Percentiles rank a stretch among this genome's conserved stretches.
These are phyloP conservation scores for Solanum medicagineum DNA, from an alignment of 257 asterid species.

Conservation along the genomic window DNA sequence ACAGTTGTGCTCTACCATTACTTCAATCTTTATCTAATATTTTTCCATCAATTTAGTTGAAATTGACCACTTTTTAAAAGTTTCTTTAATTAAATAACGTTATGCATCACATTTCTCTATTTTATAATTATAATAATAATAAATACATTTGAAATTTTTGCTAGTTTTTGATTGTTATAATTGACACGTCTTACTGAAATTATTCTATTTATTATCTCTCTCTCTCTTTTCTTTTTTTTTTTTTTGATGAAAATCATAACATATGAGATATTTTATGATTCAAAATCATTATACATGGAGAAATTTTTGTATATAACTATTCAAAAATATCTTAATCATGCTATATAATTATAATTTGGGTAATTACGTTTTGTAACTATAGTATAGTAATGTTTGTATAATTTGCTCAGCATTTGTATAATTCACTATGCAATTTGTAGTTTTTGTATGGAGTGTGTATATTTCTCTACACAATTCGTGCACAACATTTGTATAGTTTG, in stretches of 20 bases:
- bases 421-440: no score
- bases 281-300: no score
- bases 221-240: no score
- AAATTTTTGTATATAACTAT: no score
- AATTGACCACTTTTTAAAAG: neutral
- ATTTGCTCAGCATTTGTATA: no score
- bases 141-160: neutral
- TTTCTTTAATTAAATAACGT: neutral
- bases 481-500: no score
- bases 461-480: no score
- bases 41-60: neutral
- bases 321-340: no score
- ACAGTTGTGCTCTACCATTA: slow-evolving; percentile 2
- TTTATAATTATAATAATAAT: neutral
- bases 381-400: no score
- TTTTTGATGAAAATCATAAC: neutral
- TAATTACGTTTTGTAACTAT: no score
- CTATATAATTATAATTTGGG: no score
- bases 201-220: neutral
- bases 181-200: neutral
- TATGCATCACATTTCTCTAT: neutral
- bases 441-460: no score
- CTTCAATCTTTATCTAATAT: neutral
- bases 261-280: neutral
- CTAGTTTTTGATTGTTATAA: neutral